Base-by-base conservation (phyloP, 2,329 filamentous ascomycete genomes). In the Pseudogymnoascus sp. region DNA sequence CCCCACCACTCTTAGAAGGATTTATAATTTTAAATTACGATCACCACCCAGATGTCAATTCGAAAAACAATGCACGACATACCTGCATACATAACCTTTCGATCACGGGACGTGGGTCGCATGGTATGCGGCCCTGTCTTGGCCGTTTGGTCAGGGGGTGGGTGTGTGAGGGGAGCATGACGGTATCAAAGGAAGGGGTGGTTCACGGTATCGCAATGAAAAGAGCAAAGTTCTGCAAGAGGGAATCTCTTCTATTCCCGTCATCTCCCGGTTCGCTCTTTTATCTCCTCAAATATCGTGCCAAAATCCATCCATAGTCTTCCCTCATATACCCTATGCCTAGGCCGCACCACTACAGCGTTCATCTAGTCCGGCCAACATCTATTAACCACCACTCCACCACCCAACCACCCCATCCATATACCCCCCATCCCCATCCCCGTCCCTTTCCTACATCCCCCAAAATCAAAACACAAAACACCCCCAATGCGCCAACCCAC, bases 21-120 rank as follows among this genome's bases (percentile, higher is more conserved):
- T n/a, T n/a, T n/a, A n/a, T n/a, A n/a, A n/a, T n/a, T n/a, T n/a
- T n/a, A n/a, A n/a, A n/a, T n/a, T n/a, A n/a, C n/a, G n/a, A n/a
- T n/a, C 36, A 3, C 13, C 13, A 37, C 13, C 14, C 13, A 61
- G 60, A 25, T n/a, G 13, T 39, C 31, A 7, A 31, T 10, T 10
- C 7, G 7, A 31, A 3, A 39, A 62, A 62, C n/a, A 25, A 62
- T 43, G 60, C 60, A 62, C 36, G 34, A 62, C 60, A 62, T 43
- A 62, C 60, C 3, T 25, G 34, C 60, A 62, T 10, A 34, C 60
- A 39, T 62, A 5, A 1, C 3, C 4, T 8, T 13, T 6, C 10
- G 4, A 39, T 62, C 60, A 62, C 34, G 34, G 6, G 6, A 62
- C 36, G 0, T n/a, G 8, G 60, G 60, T 43, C 19, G 60, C 60